Percentiles rank a stretch among this genome's conserved stretches.
Evolutionary conservation across 805 yeast genomes (phyloP).

Genomic region (Candida chilensis): DNA sequence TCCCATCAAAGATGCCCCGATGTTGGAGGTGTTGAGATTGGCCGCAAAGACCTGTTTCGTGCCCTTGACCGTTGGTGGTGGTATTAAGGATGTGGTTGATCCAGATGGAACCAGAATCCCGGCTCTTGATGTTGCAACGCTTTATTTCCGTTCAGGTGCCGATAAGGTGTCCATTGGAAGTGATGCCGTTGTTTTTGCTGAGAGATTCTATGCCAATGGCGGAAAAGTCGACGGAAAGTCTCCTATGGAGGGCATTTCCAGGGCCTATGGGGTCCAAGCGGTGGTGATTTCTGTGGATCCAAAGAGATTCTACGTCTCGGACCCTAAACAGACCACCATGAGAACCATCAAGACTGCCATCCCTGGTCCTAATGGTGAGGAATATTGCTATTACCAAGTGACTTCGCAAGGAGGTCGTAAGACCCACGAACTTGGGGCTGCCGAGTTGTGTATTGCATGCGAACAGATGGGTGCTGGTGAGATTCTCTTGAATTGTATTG

Average conservation of each 20-base stretch:
- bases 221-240: constrained; percentile 58
- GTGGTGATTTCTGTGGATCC: constrained; percentile 99
- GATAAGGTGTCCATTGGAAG: constrained; percentile 98
- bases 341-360: constrained; percentile 50
- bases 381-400: constrained; percentile 88
- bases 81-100: constrained; percentile 84
- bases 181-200: constrained; percentile 92
- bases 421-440: constrained; percentile 76
- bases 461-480: constrained; percentile 97
- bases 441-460: constrained; percentile 80
- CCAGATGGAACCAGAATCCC: constrained; percentile 74
- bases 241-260: constrained; percentile 90
- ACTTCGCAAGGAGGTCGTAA: constrained; percentile 97
- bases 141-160: constrained; percentile 94
- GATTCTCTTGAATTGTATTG: constrained; percentile 85
- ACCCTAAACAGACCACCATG: constrained; percentile 54
- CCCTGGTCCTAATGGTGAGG: constrained; percentile 86
- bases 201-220: constrained; percentile 57
- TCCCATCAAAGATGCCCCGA: constrained; percentile 88
- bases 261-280: constrained; percentile 92
- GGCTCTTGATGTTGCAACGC: constrained; percentile 83
- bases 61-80: constrained; percentile 98
- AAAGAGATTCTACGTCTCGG: constrained; percentile 66
- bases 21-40: constrained; percentile 77
- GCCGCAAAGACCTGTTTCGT: constrained; percentile 92